Evolutionary conservation across 345 rosid species (phyloP), one percentile per base, ranked within the genome.

Genomic region (Salix arbutifolia): DNA sequence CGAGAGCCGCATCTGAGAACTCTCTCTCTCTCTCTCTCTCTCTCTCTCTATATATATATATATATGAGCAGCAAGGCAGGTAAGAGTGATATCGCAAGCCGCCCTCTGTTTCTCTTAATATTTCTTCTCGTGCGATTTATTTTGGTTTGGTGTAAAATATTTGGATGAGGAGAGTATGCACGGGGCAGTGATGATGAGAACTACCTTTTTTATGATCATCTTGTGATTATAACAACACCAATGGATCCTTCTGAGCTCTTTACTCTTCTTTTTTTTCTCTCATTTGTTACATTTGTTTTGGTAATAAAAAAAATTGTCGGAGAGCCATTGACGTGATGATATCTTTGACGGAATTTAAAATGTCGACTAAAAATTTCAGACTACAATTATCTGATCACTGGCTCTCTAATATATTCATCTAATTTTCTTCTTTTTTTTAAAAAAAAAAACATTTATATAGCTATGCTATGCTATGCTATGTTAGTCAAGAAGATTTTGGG

Each of bases 361-460:
- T 89, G 96, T 86, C 87, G 96, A 89, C 87, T 65, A 8, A 81
- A 88, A 44, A 4, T 79, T 8, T 78, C 96, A 91, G 96, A 91
- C 92, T 91, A 89, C 93, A 89, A 91, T 91, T 91, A 88, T 91
- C 96, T 91, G 96, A 91, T 86, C 87, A 76, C 25, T 73, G 85
- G 85, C 88, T 83, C 73, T 74, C 33, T 12, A 23, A 12, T n/a
- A n/a, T 44, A 44, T 17, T 21, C 38, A 10, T 62, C 8, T 61
- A 9, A 8, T n/a, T 23, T 56, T 42, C 14, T 25, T 25, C 48
- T 48, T 16, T 12, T n/a, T 23, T 37, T 21, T 17, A 12, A 13
- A n/a, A 28, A 3, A 3, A 1, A 28, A 5, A 5, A 11, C 16
- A 42, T 42, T 12, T 12, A 42, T 42, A 42, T 12, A 0, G 16